phyloP scores from a whole-genome alignment of 306 rosid genomes.

The Ormosia semicastrata region DNA sequence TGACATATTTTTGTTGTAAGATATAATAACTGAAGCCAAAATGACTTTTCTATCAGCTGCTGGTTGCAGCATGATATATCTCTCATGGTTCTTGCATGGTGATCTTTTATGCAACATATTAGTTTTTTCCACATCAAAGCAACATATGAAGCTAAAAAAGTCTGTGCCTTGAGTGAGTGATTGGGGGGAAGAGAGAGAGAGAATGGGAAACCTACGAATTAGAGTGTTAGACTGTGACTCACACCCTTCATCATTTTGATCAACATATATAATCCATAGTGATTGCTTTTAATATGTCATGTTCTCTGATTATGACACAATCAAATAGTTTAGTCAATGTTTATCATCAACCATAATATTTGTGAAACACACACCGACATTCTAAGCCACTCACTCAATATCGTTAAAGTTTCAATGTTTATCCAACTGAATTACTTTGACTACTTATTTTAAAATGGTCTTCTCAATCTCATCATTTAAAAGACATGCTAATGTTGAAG shows the following conservation, averaged over 20 bases:
- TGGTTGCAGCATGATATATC: slow-evolving; percentile 1
- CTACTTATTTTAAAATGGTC: background rate
- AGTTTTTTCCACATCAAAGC: slow-evolving; percentile 22
- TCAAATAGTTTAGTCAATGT: slow-evolving; percentile 14
- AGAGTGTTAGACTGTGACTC: slow-evolving; percentile 28
- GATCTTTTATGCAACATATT: slow-evolving; percentile 14
- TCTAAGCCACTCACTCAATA: slow-evolving; percentile 31
- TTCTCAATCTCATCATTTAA: background rate
- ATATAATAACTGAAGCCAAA: background rate
- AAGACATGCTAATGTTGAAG: slow-evolving; percentile 17
- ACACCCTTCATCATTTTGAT: slow-evolving; percentile 23
- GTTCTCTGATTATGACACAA: slow-evolving; percentile 37
- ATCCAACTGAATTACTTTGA: slow-evolving; percentile 12
- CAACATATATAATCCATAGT: slow-evolving; percentile 20
- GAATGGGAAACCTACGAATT: slow-evolving; percentile 27
- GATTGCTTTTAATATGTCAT: slow-evolving; percentile 20
- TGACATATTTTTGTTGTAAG: slow-evolving; percentile 17
- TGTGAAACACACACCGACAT: background rate
- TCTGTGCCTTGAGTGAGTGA: slow-evolving; percentile 5
- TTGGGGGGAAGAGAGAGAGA: slow-evolving; percentile 1
- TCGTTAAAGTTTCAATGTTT: slow-evolving; percentile 12
- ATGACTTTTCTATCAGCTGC: background rate
- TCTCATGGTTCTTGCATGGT: slow-evolving; percentile 24
- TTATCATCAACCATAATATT: slow-evolving; percentile 28
- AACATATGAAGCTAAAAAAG: background rate